Base-by-base conservation (phyloP, 495 filamentous ascomycete genomes). In the Schizothecium vesticola region DNA sequence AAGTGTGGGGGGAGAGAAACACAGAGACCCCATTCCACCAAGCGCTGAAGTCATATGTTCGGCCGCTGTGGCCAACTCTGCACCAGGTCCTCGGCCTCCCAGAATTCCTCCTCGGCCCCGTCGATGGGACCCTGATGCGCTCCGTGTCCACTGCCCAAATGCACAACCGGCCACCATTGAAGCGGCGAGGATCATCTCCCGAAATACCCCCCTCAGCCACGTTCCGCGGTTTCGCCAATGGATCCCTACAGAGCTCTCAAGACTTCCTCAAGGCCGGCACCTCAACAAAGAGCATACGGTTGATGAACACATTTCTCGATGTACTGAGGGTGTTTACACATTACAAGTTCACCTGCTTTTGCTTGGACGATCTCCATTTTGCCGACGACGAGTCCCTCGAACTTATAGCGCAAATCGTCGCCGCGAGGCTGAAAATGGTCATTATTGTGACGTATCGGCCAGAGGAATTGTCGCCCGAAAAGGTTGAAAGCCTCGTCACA, bases 1-100 rank as follows among this genome's bases (percentile, higher is more conserved):
- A 97, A 72, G 93, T 96, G 9, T 96, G 94, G 80, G 94, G 92
- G 0, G 93, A 97, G 75, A 89, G 89, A 64, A 91, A 96, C 78
- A 90, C 94, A 2, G 88, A 88, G 2, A 96, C 91, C 0, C 85
- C 90, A 4, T 95, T 96, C 71, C 93, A 97, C 68, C 86, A 90
- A 65, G 84, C 83, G 61, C 78, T 97, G 21, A 88, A 91, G 66
- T 82, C 86, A 23, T 91, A 90, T 64, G 85, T 94, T 59, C 87
- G 88, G 21, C 88, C 90, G 4, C 85, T 92, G 67, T 97, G 93
- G 93, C 84, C 88, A 8, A 85, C 89, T 59, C 83, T 96, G 51
- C 89, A 93, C 73, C 86, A 85, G 60, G 86, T 93, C 61, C 80
- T 97, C 16, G 91, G 90, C 60, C 83, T 97, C 11, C 93, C 93